Evolutionary conservation across 352 stramenopile species (phyloP), one percentile per base, ranked within the genome.

Genomic region (Plasmopara muralis): DNA sequence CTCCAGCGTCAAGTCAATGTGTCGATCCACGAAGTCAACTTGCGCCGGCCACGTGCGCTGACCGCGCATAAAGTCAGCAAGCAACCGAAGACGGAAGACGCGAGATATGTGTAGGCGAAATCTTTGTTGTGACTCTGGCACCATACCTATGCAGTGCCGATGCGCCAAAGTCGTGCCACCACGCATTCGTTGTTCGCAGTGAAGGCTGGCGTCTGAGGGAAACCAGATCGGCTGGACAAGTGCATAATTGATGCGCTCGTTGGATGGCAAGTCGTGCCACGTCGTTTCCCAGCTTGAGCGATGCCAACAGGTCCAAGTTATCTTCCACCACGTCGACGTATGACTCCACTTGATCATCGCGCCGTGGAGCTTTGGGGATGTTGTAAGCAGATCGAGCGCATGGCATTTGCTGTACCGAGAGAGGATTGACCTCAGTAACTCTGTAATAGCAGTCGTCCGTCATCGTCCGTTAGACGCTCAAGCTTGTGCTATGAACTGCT

Each of bases 1-100:
- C n/a, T n/a, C n/a, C n/a, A n/a, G n/a, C n/a, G n/a, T n/a, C n/a
- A n/a, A n/a, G n/a, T 47, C 41, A 2, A 47, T 14, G 28, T 47
- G 41, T 29, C 20, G 9, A 7, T 47, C 18, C 20, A 47, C 41
- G 5, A 47, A 34, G 41, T 47, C 41, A 34, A 16, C 18, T 14
- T 34, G 41, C 25, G 20, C 15, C 25, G 41, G 41, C 41, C 41
- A 47, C 20, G 25, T 9, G 28, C 41, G 16, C 8, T 9, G 18
- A 18, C 34, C 16, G 28, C 41, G 28, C 18, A 47, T 16, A 20
- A 47, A 47, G 41, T 47, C 41, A 34, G 41, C 41, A 9, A 47
- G 25, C 28, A 20, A 16, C 14, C 10, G 13, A 4, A 34, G 4
- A 9, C 41, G 4, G 35, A 47, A 47, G 20, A 34, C 20, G 31